These are phyloP conservation scores for Apiospora kogelbergensis DNA, from an alignment of 2,329 filamentous ascomycete genomes.

Conservation along the genomic window DNA sequence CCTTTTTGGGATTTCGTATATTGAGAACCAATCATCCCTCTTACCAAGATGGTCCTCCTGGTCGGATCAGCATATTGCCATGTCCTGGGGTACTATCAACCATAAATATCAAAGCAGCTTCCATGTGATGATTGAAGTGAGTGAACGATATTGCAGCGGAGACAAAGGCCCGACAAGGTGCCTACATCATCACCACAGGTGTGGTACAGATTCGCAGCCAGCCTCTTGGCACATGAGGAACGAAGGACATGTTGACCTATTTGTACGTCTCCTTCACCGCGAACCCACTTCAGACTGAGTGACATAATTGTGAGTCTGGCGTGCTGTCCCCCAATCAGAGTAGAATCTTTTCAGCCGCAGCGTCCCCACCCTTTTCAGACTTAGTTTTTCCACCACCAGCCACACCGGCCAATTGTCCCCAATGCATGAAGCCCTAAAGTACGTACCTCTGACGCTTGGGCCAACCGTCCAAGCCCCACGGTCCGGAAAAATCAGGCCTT, in stretches of 20 bases:
- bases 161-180: background rate
- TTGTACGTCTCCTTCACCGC: background rate
- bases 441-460: background rate
- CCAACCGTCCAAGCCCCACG: background rate
- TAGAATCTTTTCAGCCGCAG: background rate
- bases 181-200: background rate
- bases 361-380: background rate
- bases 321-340: no score
- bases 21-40: background rate
- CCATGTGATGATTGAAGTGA: background rate
- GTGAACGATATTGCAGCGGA: background rate
- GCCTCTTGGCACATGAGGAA: no score
- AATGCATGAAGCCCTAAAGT: background rate
- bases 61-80: background rate
- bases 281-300: background rate
- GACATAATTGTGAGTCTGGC: background rate
- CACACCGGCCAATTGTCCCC: background rate
- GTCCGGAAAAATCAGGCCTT: slow-evolving; percentile 4
- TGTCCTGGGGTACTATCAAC: background rate
- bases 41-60: background rate
- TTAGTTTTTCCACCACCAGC: background rate
- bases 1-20: background rate
- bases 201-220: background rate
- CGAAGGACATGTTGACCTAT: background rate
- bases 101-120: background rate